Conservation (phyloP, 768 basidiomycete genomes). For the Rubroboletus pulcherrimus region DNA sequence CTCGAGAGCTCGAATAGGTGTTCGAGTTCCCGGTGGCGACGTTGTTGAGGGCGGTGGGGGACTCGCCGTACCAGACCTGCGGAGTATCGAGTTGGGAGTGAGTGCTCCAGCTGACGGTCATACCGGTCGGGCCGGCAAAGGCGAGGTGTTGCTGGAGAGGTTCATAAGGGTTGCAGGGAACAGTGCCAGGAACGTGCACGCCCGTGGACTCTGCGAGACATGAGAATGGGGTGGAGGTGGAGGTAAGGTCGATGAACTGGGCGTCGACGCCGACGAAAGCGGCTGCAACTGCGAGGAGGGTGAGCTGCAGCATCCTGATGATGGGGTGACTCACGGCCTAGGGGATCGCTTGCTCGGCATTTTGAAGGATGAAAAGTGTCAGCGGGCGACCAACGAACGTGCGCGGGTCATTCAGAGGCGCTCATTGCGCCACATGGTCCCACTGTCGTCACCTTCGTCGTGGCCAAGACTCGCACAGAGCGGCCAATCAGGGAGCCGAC, state of each 20-base stretch:
- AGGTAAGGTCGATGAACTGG: constrained; percentile 17
- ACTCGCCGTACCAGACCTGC: constrained; percentile 25
- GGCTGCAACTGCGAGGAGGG: neutral
- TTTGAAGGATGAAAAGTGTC: neutral
- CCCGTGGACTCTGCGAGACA: constrained; percentile 28
- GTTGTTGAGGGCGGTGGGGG: constrained; percentile 15
- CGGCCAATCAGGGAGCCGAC: neutral
- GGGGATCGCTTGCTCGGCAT: neutral
- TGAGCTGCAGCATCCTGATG: constrained; percentile 7
- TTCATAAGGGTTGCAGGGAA: constrained; percentile 28
- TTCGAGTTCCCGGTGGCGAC: constrained; percentile 19
- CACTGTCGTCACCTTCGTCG: neutral
- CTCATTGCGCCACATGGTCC: neutral
- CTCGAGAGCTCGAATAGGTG: constrained; percentile 25
- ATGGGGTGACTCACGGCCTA: neutral
- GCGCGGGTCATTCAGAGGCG: neutral
- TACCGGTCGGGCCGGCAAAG: constrained; percentile 23
- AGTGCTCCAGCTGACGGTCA: constrained; percentile 29
- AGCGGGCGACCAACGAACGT: neutral
- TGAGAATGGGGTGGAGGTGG: constrained; percentile 11
- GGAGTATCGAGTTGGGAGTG: constrained; percentile 17
- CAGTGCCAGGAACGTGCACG: constrained; percentile 25
- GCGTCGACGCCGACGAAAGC: constrained; percentile 12
- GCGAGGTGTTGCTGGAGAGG: constrained; percentile 27
- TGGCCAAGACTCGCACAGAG: neutral